Conservation (phyloP, 1,284 basidiomycete species). For the Cryptococcus jaspeensis region DNA sequence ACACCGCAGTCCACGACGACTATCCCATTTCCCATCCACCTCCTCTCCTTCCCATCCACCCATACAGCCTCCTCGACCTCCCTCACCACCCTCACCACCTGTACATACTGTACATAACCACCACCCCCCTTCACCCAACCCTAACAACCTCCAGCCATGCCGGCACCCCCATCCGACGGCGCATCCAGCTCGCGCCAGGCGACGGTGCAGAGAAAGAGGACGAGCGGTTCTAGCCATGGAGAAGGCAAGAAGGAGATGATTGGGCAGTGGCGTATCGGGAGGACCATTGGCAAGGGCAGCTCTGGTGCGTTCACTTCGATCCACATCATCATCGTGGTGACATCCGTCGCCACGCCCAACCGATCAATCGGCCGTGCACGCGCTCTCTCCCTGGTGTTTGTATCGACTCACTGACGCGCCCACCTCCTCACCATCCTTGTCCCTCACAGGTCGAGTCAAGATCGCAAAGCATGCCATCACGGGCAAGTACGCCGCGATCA, state of each 20-base stretch:
- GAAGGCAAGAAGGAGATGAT: constrained; percentile 53
- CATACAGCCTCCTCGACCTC: no score
- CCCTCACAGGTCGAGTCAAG: constrained; percentile 75
- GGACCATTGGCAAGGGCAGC: constrained; percentile 87
- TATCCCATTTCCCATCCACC: background rate
- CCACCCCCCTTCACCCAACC: background rate
- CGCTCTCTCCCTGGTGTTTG: background rate
- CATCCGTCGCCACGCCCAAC: background rate
- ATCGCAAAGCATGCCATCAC: constrained; percentile 86
- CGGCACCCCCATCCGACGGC: background rate
- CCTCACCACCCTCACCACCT: no score
- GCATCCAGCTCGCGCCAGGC: constrained; percentile 14
- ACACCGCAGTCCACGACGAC: background rate
- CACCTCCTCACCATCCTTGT: no score
- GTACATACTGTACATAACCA: no score
- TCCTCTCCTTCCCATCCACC: background rate
- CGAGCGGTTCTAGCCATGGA: constrained; percentile 13
- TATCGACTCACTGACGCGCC: background rate
- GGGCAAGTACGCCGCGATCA: constrained; percentile 89
- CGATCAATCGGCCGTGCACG: background rate
- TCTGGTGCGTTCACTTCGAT: constrained; percentile 61
- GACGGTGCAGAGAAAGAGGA: constrained; percentile 16
- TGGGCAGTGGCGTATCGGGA: constrained; percentile 89
- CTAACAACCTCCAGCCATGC: background rate
- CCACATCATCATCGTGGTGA: background rate